Evolutionary conservation across 352 stramenopile genomes (phyloP).

Genomic region (Globisporangium alternatum): DNA sequence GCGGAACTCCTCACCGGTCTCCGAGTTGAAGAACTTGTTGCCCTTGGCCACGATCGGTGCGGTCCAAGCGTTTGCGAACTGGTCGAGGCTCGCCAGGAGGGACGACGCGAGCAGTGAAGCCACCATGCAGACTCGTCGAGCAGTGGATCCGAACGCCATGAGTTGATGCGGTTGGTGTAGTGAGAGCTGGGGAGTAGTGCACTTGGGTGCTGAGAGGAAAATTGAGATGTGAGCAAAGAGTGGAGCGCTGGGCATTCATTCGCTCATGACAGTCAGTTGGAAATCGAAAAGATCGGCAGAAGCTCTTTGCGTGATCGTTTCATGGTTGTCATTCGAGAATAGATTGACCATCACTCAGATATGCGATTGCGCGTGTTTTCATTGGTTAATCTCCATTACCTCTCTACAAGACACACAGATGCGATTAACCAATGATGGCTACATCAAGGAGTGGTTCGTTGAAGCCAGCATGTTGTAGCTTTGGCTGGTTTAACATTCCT

Average conservation of each 20-base stretch:
- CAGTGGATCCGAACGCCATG: slow-evolving; percentile 14
- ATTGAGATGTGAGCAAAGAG: background rate
- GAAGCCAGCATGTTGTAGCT: too few relatives aligned
- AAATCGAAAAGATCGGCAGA: background rate
- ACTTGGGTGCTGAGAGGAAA: background rate
- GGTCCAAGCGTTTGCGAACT: slow-evolving; percentile 12
- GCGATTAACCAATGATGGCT: background rate
- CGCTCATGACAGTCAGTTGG: background rate
- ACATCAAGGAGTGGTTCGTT: too few relatives aligned
- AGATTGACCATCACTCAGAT: background rate
- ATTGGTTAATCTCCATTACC: slow-evolving; percentile 1
- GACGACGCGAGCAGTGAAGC: background rate
- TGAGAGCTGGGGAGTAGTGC: background rate
- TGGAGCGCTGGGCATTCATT: background rate
- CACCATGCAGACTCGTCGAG: slow-evolving; percentile 8
- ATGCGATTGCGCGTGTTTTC: background rate
- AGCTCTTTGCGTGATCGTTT: background rate
- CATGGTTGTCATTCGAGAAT: background rate
- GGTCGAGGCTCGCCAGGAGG: background rate
- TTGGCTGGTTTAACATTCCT: background rate
- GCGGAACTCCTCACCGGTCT: slow-evolving; percentile 58
- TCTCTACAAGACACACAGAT: background rate
- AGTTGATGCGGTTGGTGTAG: background rate
- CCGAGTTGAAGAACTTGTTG: slow-evolving; percentile 67
- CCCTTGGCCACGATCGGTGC: slow-evolving; percentile 39